Evolutionary conservation across 805 yeast genomes (phyloP), one percentile per base, ranked within the genome.

Genomic region (Starmerella ratchasimensis): DNA sequence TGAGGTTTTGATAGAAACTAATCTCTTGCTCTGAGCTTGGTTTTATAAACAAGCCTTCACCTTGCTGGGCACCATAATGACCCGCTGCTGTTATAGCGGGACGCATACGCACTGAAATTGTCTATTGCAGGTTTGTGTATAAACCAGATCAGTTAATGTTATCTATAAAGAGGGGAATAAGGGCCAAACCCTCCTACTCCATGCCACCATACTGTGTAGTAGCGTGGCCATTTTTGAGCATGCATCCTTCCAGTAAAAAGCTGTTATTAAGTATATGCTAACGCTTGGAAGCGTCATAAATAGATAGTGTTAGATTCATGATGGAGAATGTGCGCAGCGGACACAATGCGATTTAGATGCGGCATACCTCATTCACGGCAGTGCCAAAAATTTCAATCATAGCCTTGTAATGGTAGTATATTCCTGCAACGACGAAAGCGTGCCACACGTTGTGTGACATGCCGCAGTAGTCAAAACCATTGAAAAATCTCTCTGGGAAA

Each of bases 381-480:
- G 62, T 63, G 34, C 63, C 64, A 46, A 76, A 76, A 80, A 86
- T 76, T 40, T 72, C 75, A 44, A 82, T 62, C 27, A 83, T 63
- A 11, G 93, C 88, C 39, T 65, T 64, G 58, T 86, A 90, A 58
- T 88, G 97, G 23, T 93, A 93, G 29, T 80, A 58, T n/a, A 83
- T 74, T 2, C 98, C 98, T 19, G 80, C 66, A 14, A 90, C 69
- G 22, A 90, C 98, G 54, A 80, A 82, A 10, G 83, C 56, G 60
- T 88, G 98, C 98, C 98, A 88, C 22, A 88, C 64, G 52, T 84
- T 86, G 58, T 88, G 98, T 26, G 94, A 81, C 95, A 84, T 88
- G 79, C 88, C 65, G 39, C 62, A 48, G 47, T 58, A 59, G 47
- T 61, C 63, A 43, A 61, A 54, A 7, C 61, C 62, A 5, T 58